phyloP scores from a whole-genome alignment of 495 filamentous ascomycete species.

The Penicillium pancosmium region DNA sequence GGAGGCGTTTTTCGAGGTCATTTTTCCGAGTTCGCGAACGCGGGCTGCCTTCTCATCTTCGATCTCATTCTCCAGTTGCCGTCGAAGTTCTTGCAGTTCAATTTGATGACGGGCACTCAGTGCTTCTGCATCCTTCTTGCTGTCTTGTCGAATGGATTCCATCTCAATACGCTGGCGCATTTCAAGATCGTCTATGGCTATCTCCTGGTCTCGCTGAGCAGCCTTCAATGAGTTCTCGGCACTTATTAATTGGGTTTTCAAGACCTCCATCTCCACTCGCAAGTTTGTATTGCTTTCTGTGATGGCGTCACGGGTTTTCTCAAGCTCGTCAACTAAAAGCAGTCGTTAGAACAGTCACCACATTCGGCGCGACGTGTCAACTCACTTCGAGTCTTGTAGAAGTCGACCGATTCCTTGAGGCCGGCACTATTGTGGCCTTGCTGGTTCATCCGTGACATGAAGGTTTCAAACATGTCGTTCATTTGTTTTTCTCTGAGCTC shows the following conservation, averaged over 20 bases:
- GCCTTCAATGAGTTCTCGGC: slow-evolving; percentile 52
- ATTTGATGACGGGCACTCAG: slow-evolving; percentile 49
- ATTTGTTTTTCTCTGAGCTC: slow-evolving; percentile 66
- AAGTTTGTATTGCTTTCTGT: slow-evolving; percentile 57
- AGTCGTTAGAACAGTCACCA: slow-evolving; percentile 10
- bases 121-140: slow-evolving; percentile 43
- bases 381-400: slow-evolving; percentile 76
- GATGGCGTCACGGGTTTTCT: slow-evolving; percentile 59
- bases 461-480: slow-evolving; percentile 59
- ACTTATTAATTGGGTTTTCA: slow-evolving; percentile 50
- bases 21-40: slow-evolving; percentile 64
- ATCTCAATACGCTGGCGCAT: slow-evolving; percentile 51
- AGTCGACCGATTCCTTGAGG: slow-evolving; percentile 67
- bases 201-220: slow-evolving; percentile 54
- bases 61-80: slow-evolving; percentile 57
- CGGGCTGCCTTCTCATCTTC: slow-evolving; percentile 64
- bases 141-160: slow-evolving; percentile 44
- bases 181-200: slow-evolving; percentile 60
- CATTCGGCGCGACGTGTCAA: background rate
- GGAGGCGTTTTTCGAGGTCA: slow-evolving; percentile 60
- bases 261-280: slow-evolving; percentile 59
- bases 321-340: slow-evolving; percentile 65
- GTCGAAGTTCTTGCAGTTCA: slow-evolving; percentile 50
- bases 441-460: slow-evolving; percentile 64
- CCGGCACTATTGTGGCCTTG: slow-evolving; percentile 61